Base-by-base conservation (phyloP, 805 yeast genomes). In the Phaffomyces antillensis region DNA sequence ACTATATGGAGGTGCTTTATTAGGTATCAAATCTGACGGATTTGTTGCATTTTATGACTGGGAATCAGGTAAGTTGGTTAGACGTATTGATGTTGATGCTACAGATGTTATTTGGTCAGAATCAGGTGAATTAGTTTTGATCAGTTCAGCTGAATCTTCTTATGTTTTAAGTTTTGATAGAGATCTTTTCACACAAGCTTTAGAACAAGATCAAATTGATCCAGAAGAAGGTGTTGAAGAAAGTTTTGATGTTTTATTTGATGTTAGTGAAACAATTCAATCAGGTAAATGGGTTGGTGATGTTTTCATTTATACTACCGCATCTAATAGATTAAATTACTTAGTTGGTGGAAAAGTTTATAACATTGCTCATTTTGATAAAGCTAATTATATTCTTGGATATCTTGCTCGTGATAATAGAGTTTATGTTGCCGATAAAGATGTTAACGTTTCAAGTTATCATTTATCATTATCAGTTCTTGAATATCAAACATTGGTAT, bases 221-320 rank as follows among this genome's bases (percentile, higher is more conserved):
- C 77, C 79, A 6, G 95, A 87, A 60, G 96, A 89, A 62, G 98
- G 96, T 53, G 85, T 85, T 33, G 96, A 86, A 59, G 83, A 77
- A 34, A 77, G 91, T 15, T 88, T 93, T 62, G 95, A 86, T 44
- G 90, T 90, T 23, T 70, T 87, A 46, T 78, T 83, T 58, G 96
- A 95, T 50, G 76, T 88, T 48, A 76, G 77, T 46, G 99, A 93
- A 62, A 68, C 81, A 17, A 77, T 91, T 34, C 79, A 86, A 48
- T 83, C 95, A 26, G 97, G 97, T 59, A 83, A 82, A 64, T 93
- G 97, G 89, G 89, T 90, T 57, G 99, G 98, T 53, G 98, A 93
- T 69, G 97, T 93, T 39, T 90, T 91, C 63, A 79, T 93, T 43
- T 93, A 84, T 70, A 87, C 97, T 15, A 88, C 97, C 3, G 60